Base-by-base conservation (phyloP, 768 basidiomycete genomes). In the Cystofilobasidium ferigula region DNA sequence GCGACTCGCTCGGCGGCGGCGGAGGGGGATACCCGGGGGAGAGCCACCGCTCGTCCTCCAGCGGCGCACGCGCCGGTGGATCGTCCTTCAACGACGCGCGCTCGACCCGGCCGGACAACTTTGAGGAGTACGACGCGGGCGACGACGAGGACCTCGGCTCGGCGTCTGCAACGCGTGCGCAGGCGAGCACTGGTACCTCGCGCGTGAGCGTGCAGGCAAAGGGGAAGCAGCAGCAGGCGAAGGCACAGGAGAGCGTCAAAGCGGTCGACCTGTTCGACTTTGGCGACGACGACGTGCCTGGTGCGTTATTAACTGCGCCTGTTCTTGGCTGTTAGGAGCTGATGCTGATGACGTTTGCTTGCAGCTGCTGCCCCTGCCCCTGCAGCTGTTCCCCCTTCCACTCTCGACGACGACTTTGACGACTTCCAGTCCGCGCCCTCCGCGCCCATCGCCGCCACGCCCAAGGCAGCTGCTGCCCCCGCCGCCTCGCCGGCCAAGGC, bases 41-140 rank as follows among this genome's bases (percentile, higher is more conserved):
- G 32, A 36, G 62, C 32, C 64, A 71, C 36, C 69, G 65, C 2
- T 69, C 69, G 63, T 77, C 78, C 24, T 73, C 75, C 64, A 75
- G 74, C 43, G 79, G 81, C 4, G 78, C 80, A 51, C 80, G 82
- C 45, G 64, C 69, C 5, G 36, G 65, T 7, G 79, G 80, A 62
- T 78, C 80, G 51, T 81, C 43, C 1, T 88, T 86, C 77, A 79
- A 82, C 59, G 87, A 89, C 68, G 79, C 76, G 36, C 75, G 76
- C 10, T 76, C 83, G 1, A 51, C 69, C 42, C 40, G 43, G 16
- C 45, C 67, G 28, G 30, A 47, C 32, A 82, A 82, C 30, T 97
- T 84, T 70, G 93, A 98, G 72, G 93, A 97, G 74, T 99, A 99
- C 75, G 45, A 47, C 45, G 95, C 94, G 16, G 94, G 94, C 1